Conservation (phyloP, 208 protist species). For the Jaenimonas drosophilae region DNA sequence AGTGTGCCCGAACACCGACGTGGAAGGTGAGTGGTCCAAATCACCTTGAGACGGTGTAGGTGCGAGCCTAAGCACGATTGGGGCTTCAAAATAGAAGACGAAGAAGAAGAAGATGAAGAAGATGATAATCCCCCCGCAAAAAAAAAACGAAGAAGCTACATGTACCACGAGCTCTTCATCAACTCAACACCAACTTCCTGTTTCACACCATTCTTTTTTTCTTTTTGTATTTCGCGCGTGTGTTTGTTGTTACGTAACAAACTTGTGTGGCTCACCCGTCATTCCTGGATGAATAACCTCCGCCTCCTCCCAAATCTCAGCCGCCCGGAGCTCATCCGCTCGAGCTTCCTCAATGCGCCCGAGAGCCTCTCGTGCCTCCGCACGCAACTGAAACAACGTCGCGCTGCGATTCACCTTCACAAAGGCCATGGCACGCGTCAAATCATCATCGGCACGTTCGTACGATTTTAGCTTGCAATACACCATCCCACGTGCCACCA, state of each 20-base stretch:
- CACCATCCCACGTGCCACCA: conserved; percentile 74
- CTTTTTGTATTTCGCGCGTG: background rate
- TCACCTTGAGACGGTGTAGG: too few relatives aligned
- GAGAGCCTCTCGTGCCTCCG: conserved; percentile 71
- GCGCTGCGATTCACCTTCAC: conserved; percentile 65
- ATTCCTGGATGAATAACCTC: conserved; percentile 73
- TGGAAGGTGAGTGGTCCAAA: too few relatives aligned
- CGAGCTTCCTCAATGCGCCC: conserved; percentile 78
- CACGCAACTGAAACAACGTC: conserved; percentile 80
- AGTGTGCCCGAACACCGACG: too few relatives aligned
- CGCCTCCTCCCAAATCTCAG: conserved; percentile 83
- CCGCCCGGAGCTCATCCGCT: conserved; percentile 68
- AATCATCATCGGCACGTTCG: conserved; percentile 68
- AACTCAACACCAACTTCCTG: background rate
- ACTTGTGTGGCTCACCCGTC: conserved; percentile 65
- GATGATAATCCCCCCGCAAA: background rate
- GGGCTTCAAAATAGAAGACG: background rate
- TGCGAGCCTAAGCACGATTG: too few relatives aligned
- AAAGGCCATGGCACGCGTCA: conserved; percentile 70
- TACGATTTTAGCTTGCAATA: conserved; percentile 80
- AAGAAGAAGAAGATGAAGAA: conserved; percentile 7
- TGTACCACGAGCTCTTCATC: background rate
- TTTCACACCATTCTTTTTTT: background rate
- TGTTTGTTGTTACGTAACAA: conserved; percentile 39
- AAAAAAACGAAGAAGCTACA: background rate